Percentiles rank a stretch among this genome's conserved stretches.
phyloP scores from a whole-genome alignment of 2,329 filamentous ascomycete species.

The Xylariomycetidae sp. region DNA sequence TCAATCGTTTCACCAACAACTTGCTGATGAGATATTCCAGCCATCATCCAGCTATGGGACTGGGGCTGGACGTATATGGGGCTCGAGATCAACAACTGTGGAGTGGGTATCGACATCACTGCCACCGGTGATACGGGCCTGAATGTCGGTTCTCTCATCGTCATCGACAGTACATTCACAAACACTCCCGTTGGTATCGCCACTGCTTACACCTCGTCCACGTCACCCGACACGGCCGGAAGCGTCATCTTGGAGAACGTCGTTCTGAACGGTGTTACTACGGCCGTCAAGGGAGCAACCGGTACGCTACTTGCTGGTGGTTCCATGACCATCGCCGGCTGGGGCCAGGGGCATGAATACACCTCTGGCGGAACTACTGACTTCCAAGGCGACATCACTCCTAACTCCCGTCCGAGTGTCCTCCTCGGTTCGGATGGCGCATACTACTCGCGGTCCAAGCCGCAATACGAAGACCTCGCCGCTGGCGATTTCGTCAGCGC shows the following conservation, averaged over 20 bases:
- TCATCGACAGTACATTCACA: conserved; percentile 65
- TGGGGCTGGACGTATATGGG: conserved; percentile 69
- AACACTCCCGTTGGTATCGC: conserved; percentile 61
- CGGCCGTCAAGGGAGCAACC: conserved; percentile 33
- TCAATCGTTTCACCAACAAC: background rate
- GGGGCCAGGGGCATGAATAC: conserved; percentile 67
- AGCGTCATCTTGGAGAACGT: conserved; percentile 54
- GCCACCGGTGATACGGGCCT: conserved; percentile 43
- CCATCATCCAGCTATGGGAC: conserved; percentile 66
- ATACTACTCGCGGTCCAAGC: conserved; percentile 64
- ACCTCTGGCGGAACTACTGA: conserved; percentile 32
- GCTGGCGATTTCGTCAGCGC: conserved; percentile 53
- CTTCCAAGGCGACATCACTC: conserved; percentile 44
- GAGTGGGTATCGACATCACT: conserved; percentile 56
- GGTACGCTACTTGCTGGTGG: conserved; percentile 50
- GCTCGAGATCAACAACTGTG: conserved; percentile 54
- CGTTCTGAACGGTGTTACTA: conserved; percentile 30
- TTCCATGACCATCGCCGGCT: conserved; percentile 51
- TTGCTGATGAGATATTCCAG: conserved; percentile 21
- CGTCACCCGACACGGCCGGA: conserved; percentile 43
- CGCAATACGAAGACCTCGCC: conserved; percentile 59
- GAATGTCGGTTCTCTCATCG: conserved; percentile 63
- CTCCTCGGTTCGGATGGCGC: conserved; percentile 43
- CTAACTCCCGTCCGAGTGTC: conserved; percentile 43
- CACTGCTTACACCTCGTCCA: conserved; percentile 47